Evolutionary conservation across 2,329 filamentous ascomycete genomes (phyloP).

Genomic region (Penicillium nordicum): DNA sequence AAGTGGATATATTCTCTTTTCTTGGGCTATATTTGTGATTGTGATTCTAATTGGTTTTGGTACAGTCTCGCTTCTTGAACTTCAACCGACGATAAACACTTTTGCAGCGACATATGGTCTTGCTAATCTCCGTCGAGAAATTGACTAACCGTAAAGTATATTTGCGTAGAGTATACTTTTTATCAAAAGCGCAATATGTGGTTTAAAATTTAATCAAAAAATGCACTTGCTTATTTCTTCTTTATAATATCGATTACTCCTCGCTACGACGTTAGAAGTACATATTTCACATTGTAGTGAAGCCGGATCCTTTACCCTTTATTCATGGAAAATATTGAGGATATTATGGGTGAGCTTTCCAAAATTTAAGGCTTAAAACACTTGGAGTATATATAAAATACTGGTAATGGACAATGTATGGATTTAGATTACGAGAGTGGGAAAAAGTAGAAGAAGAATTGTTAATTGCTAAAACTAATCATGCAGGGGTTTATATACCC

Average conservation of each 20-base stretch:
- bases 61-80: constrained; percentile 44
- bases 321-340: not conserved
- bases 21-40: not conserved
- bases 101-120: not conserved
- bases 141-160: not conserved
- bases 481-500: too few species aligned
- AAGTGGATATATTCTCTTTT: constrained; percentile 29
- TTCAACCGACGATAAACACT: constrained; percentile 42
- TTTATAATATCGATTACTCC: not conserved
- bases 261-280: too few species aligned
- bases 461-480: too few species aligned
- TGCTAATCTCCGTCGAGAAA: not conserved
- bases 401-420: too few species aligned
- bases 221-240: not conserved
- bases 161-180: not conserved
- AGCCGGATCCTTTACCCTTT: not conserved
- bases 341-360: not conserved
- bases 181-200: not conserved
- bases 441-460: too few species aligned
- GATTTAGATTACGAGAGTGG: too few species aligned
- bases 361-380: not conserved
- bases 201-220: not conserved
- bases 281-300: not conserved
- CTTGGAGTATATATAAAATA: not conserved
- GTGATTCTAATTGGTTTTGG: constrained; percentile 9